Conservation (phyloP, 2,329 filamentous ascomycete genomes). For the Paramyrothecium sp. region DNA sequence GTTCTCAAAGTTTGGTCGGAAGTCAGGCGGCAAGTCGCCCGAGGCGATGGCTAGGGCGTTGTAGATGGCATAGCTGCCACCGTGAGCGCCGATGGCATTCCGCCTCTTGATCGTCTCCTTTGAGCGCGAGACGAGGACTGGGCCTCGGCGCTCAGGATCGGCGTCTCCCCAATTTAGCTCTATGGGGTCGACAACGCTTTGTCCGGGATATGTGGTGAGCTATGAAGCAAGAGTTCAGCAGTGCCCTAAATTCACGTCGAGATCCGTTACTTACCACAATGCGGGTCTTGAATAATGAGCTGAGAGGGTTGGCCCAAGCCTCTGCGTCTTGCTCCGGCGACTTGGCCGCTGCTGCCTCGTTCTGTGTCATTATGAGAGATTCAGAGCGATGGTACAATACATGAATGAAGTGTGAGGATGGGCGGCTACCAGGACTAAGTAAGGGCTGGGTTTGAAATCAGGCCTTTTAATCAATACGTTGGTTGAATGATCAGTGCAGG, state of each 20-base stretch:
- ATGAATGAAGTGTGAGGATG: not conserved
- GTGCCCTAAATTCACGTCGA: not conserved
- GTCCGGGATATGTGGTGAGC: constrained; percentile 20
- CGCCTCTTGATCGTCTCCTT: constrained; percentile 15
- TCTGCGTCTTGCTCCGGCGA: not conserved
- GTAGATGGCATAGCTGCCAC: constrained; percentile 15
- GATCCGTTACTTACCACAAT: constrained; percentile 1
- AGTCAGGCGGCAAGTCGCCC: constrained; percentile 10
- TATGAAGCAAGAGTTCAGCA: not conserved
- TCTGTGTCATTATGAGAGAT: not conserved
- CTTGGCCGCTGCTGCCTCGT: not conserved
- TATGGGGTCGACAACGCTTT: constrained; percentile 19
- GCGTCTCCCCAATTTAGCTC: constrained; percentile 16
- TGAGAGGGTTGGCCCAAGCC: not conserved
- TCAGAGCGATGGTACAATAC: not conserved
- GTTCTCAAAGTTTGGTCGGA: constrained; percentile 13
- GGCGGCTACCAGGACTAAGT: too few species aligned
- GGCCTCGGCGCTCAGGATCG: constrained; percentile 14
- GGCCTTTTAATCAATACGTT: too few species aligned
- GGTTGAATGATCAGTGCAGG: too few species aligned
- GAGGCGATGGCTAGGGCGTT: constrained; percentile 15
- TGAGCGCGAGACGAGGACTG: constrained; percentile 16
- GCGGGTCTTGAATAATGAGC: not conserved
- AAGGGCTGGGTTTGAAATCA: too few species aligned
- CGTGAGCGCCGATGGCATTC: constrained; percentile 20